Evolutionary conservation across 1,284 basidiomycete species (phyloP), one percentile per base, ranked within the genome.

Genomic region (Cystobasidium slooffiae): DNA sequence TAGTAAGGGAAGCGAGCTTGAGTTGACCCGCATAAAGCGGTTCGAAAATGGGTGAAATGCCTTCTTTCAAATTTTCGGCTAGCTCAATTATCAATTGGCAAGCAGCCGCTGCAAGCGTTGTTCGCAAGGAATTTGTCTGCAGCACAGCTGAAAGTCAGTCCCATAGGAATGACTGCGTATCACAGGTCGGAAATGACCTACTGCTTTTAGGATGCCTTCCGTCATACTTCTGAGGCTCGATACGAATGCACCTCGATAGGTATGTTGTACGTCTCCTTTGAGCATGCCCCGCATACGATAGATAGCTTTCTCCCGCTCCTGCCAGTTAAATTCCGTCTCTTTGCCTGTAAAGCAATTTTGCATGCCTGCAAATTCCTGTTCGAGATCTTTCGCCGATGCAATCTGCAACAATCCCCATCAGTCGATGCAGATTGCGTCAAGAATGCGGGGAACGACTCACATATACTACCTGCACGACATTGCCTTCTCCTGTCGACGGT

Each of bases 311-410:
- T 99, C 96, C 76, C 96, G 87, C 31, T 86, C 84, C 53, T 88
- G 86, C 96, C 96, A 99, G 80, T 99, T 99, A 79, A 96, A 92
- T 81, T 99, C 96, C 0, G 92, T 93, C 84, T 99, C 97, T 83
- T 89, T 97, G 18, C 94, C 94, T 89, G 93, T 91, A 79, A 97
- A 97, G 73, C 86, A 84, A 64, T 90, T 90, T 22, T 87, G 81
- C 90, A 97, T 94, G 18, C 84, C 83, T 5, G 86, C 84, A 79
- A 97, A 92, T 78, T 97, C 94, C 74, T 86, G 87, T 79, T 95
- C 93, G 51, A 99, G 82, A 82, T 99, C 96, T 78, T 87, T 86
- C 66, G 86, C 86, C 14, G 92, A 94, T 0, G 93, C 91, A 79
- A 97, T 88, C 90, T 97, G 81, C 49, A 81, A 78, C 49, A 78